These are phyloP conservation scores for Candida alai DNA, from an alignment of 805 yeast species.

Conservation along the genomic window DNA sequence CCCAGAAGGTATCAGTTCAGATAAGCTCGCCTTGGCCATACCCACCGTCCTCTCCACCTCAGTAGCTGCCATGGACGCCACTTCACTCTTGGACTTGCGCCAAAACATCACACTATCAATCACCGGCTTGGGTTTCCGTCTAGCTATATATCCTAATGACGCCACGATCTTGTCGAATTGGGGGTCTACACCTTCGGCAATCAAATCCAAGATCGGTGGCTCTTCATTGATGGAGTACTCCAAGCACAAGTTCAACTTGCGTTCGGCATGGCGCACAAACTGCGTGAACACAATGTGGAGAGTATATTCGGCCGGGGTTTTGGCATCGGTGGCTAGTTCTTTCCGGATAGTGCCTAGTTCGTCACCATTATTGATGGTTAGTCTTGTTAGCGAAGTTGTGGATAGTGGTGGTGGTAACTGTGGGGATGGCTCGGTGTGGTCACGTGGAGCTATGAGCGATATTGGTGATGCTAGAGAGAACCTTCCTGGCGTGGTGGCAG, in stretches of 20 bases:
- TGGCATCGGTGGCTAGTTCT: slow-evolving; percentile 50
- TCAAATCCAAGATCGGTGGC: slow-evolving; percentile 71
- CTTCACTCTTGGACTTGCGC: slow-evolving; percentile 91
- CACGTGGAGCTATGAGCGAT: slow-evolving; percentile 12
- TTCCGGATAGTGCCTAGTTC: slow-evolving; percentile 30
- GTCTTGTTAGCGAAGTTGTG: slow-evolving; percentile 17
- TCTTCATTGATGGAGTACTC: slow-evolving; percentile 63
- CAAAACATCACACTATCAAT: slow-evolving; percentile 98
- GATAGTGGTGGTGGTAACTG: slow-evolving; percentile 35
- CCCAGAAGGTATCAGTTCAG: no score
- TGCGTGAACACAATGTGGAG: slow-evolving; percentile 92
- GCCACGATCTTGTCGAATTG: slow-evolving; percentile 81
- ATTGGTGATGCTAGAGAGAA: slow-evolving; percentile 19
- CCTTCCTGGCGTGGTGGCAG: neutral
- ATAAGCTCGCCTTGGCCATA: slow-evolving; percentile 36
- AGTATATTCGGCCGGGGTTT: slow-evolving; percentile 84
- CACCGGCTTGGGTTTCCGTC: slow-evolving; percentile 88
- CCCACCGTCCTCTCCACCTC: slow-evolving; percentile 28
- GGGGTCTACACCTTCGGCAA: slow-evolving; percentile 84
- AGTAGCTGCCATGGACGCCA: slow-evolving; percentile 49
- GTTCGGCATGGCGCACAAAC: slow-evolving; percentile 90
- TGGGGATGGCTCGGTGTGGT: slow-evolving; percentile 29
- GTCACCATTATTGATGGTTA: slow-evolving; percentile 18
- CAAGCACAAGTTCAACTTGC: slow-evolving; percentile 72
- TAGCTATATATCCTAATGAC: slow-evolving; percentile 86